Evolutionary conservation across 2,329 filamentous ascomycete genomes (phyloP), one percentile per base, ranked within the genome.

Genomic region (Sarocladium kiliense): DNA sequence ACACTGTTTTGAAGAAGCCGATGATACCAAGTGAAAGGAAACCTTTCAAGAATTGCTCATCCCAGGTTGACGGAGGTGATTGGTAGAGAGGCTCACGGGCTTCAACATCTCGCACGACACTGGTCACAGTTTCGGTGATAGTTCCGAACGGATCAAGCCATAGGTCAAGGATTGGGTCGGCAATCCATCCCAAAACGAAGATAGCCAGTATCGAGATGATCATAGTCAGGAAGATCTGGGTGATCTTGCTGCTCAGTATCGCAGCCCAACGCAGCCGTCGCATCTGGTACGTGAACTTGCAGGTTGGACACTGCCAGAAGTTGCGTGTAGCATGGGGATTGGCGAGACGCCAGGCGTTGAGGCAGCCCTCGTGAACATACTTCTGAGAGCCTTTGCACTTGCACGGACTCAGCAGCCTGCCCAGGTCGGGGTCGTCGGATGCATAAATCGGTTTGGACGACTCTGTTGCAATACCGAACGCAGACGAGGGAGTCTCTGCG

Each of bases 291-390:
- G 81, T 79, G 71, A 94, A 97, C 32, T 84, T 79, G 71, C 93
- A 97, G 0, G 91, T 96, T 19, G 89, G 89, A 65, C 93, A 97
- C 64, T 89, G 81, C 83, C 87, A 96, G 67, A 86, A 95, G 63
- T 92, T 91, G 56, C 88, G 81, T 30, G 75, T 78, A 65, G 71
- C 71, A 26, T 71, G 65, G 0, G 89, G 87, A 65, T 91, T 84
- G 42, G 89, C 81, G 59, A 86, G 80, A 62, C 94, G 84, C 91
- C 92, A 97, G 11, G 82, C 78, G 64, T 88, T 84, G 50, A 99
- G 77, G 66, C 94, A 99, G 27, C 85, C 88, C 70, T 97, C 91
- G 69, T 99, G 94, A 23, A 97, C 91, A 71, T 96, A 97, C 73
- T 89, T 89, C 63, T 93, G 89, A 37, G 89, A 90, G 54, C 94